phyloP scores from a whole-genome alignment of 164 flowering plant species.

The Tinospora cordifolia region DNA sequence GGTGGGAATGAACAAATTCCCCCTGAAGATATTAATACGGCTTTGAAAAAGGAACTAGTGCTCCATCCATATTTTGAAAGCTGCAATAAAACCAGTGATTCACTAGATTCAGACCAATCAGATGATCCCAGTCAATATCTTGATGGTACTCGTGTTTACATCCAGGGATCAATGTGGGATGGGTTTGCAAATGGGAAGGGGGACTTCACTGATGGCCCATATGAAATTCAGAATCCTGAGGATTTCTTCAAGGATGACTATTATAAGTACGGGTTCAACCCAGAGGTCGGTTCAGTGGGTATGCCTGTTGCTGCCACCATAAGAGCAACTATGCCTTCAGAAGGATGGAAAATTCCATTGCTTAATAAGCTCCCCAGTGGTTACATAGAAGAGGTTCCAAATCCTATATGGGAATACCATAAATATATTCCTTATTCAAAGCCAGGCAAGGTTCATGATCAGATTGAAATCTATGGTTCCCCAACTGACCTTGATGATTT shows the following conservation, averaged over 20 bases:
- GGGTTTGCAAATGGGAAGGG: constrained; percentile 95
- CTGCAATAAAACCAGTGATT: constrained; percentile 11
- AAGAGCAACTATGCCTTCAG: constrained; percentile 89
- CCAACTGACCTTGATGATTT: constrained; percentile 89
- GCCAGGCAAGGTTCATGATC: constrained; percentile 70
- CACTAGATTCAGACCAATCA: constrained; percentile 31
- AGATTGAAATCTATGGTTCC: constrained; percentile 62
- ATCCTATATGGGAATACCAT: constrained; percentile 90
- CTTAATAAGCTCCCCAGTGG: constrained; percentile 55
- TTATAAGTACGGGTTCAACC: constrained; percentile 85
- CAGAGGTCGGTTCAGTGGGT: constrained; percentile 97
- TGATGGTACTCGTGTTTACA: constrained; percentile 84
- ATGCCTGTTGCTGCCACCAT: constrained; percentile 98
- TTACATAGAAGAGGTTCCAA: constrained; percentile 70
- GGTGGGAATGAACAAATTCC: constrained; percentile 97
- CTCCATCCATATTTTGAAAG: constrained; percentile 63
- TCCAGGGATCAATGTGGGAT: constrained; percentile 98
- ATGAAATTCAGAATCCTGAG: constrained; percentile 90
- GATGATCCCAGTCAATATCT: constrained; percentile 86
- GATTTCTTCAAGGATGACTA: constrained; percentile 69
- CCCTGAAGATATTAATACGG: constrained; percentile 70
- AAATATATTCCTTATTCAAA: constrained; percentile 95
- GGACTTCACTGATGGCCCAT: constrained; percentile 90
- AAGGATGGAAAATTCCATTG: constrained; percentile 89
- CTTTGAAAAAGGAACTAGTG: constrained; percentile 54